A percentile compares a stretch with the other conserved stretches of the same genome.
Evolutionary conservation across 2,329 filamentous ascomycete species (phyloP).

Genomic region (Colletotrichum tanaceti): DNA sequence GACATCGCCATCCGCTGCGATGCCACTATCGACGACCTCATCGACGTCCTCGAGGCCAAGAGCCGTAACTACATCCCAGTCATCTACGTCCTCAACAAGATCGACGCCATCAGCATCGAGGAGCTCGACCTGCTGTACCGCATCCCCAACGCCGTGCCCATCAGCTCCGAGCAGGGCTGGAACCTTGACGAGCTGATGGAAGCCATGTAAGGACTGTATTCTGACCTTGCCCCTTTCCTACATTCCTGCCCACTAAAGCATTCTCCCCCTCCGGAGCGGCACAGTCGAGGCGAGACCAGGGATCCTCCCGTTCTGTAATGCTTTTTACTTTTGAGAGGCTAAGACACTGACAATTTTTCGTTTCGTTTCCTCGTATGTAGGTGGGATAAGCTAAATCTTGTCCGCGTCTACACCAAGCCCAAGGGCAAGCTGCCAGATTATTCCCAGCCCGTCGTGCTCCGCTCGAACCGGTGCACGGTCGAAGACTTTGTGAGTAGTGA

Average conservation of each 20-base stretch:
- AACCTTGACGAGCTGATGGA: conserved; percentile 97
- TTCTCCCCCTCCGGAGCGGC: conserved; percentile 5
- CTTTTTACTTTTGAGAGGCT: conserved; percentile 4
- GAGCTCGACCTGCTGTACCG: conserved; percentile 96
- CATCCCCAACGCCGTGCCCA: conserved; percentile 96
- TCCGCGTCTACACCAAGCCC: conserved; percentile 96
- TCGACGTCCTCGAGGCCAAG: conserved; percentile 94
- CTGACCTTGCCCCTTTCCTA: conserved; percentile 13
- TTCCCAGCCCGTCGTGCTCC: conserved; percentile 87
- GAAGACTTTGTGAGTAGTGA: conserved; percentile 89
- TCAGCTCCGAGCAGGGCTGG: conserved; percentile 98
- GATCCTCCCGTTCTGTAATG: neutral
- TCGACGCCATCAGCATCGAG: conserved; percentile 97
- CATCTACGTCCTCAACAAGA: conserved; percentile 99
- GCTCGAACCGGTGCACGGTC: conserved; percentile 83
- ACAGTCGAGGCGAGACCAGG: conserved; percentile 8
- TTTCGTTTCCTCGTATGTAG: conserved; percentile 47
- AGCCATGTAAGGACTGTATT: conserved; percentile 72
- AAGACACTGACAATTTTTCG: conserved; percentile 13
- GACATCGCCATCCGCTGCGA: conserved; percentile 98
- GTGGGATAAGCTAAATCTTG: conserved; percentile 94
- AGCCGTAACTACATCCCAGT: conserved; percentile 98
- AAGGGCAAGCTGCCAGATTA: conserved; percentile 97
- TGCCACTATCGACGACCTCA: conserved; percentile 95
- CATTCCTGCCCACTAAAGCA: neutral